phyloP scores from a whole-genome alignment of 768 basidiomycete genomes.

The Lentinula lateritia region DNA sequence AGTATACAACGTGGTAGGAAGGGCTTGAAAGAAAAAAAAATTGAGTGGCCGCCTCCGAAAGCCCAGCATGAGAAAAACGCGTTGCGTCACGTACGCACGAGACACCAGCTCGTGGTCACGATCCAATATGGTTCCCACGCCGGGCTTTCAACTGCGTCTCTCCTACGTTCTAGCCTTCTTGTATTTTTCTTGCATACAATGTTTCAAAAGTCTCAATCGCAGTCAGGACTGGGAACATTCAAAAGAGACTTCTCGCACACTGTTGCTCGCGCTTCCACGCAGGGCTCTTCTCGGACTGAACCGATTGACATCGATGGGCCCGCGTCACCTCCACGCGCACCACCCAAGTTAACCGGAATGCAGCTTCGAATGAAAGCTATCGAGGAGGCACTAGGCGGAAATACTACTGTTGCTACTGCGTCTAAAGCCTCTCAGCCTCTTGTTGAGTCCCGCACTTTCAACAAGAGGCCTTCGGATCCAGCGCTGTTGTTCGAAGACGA shows the following conservation, averaged over 20 bases:
- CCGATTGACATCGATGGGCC: background rate
- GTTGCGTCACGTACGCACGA: background rate
- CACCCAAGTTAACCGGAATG: slow-evolving; percentile 15
- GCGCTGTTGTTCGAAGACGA: slow-evolving; percentile 13
- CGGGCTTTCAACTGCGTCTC: background rate
- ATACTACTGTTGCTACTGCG: slow-evolving; percentile 2
- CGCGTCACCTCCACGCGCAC: slow-evolving; percentile 13
- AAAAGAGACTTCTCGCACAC: slow-evolving; percentile 58
- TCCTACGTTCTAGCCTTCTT: background rate
- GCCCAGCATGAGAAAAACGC: background rate
- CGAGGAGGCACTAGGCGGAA: slow-evolving; percentile 44
- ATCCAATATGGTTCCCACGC: background rate
- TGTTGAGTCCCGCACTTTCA: slow-evolving; percentile 22
- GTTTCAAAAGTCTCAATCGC: slow-evolving; percentile 15
- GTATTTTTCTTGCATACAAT: slow-evolving; percentile 7
- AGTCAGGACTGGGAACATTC: slow-evolving; percentile 58
- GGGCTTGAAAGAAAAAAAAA: too few species aligned
- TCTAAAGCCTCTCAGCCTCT: slow-evolving; percentile 20
- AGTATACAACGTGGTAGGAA: too few species aligned
- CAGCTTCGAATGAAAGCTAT: slow-evolving; percentile 50
- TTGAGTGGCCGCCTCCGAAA: too few species aligned
- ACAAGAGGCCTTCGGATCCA: slow-evolving; percentile 31
- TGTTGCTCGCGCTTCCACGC: slow-evolving; percentile 16
- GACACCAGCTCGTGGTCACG: background rate
- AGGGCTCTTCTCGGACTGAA: background rate